Evolutionary conservation across 2,329 filamentous ascomycete genomes (phyloP).

Genomic region (Pyrenochaeta sp.): DNA sequence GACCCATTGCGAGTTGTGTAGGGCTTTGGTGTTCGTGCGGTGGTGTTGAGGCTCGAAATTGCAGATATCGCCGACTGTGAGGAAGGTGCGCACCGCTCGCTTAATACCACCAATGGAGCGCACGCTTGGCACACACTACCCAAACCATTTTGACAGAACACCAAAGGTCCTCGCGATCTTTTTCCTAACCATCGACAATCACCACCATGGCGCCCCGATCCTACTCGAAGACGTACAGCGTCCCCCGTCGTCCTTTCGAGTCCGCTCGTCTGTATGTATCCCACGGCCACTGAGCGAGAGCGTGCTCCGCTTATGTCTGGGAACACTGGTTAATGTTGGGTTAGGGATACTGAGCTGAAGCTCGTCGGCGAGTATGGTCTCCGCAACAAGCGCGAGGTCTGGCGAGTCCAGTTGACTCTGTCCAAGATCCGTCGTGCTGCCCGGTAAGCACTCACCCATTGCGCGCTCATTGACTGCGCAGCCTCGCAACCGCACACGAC

Average conservation of each 20-base stretch:
- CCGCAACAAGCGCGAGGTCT: conserved; percentile 99
- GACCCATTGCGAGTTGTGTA: conserved; percentile 59
- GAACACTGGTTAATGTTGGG: conserved; percentile 71
- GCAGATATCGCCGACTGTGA: conserved; percentile 8
- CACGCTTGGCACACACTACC: neutral
- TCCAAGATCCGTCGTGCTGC: conserved; percentile 99
- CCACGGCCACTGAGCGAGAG: conserved; percentile 97
- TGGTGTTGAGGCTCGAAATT: conserved; percentile 14
- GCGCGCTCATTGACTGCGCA: conserved; percentile 20
- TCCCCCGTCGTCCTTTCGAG: conserved; percentile 98
- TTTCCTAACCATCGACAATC: conserved; percentile 42
- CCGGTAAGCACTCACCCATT: conserved; percentile 70
- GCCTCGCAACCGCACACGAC: conserved; percentile 2
- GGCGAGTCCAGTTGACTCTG: conserved; percentile 98
- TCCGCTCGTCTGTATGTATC: conserved; percentile 98
- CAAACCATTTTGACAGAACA: neutral
- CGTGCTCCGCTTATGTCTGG: conserved; percentile 98
- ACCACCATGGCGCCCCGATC: conserved; percentile 64
- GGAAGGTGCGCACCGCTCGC: neutral
- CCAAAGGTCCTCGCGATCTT: neutral
- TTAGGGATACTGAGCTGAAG: conserved; percentile 99
- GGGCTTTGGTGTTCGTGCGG: conserved; percentile 31
- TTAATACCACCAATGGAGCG: neutral
- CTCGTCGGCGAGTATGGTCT: conserved; percentile 99
- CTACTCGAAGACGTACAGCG: conserved; percentile 99